Conservation (phyloP, 2,329 filamentous ascomycete species). For the Botryosphaeria dothidea region DNA sequence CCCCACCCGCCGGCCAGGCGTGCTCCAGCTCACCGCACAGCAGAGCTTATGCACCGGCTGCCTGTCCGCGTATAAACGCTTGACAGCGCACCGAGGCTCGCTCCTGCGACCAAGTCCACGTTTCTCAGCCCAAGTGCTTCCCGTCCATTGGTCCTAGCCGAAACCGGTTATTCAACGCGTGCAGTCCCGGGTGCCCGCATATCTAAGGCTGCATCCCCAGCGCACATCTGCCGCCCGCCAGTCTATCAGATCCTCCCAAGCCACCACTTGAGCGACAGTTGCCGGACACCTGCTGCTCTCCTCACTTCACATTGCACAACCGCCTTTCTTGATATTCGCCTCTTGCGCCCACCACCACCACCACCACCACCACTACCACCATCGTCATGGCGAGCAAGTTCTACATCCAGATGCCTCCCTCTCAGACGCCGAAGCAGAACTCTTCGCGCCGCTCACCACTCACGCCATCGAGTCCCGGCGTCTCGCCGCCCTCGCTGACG, state of each 20-base stretch:
- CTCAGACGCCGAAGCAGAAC: conserved; percentile 34
- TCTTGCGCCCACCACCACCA: not conserved
- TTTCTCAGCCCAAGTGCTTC: not conserved
- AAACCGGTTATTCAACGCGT: conserved; percentile 19
- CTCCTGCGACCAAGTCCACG: conserved; percentile 5
- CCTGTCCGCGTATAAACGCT: conserved; percentile 34
- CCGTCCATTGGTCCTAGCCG: conserved; percentile 17
- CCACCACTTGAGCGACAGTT: conserved; percentile 4
- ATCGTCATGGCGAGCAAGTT: conserved; percentile 36
- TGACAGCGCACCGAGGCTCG: conserved; percentile 40
- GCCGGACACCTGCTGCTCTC: conserved; percentile 14
- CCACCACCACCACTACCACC: no score
- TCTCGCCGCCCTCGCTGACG: conserved; percentile 47
- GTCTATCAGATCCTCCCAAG: conserved; percentile 16
- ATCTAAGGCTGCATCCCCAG: conserved; percentile 20
- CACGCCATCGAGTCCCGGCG: conserved; percentile 42
- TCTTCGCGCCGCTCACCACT: conserved; percentile 45
- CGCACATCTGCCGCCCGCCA: conserved; percentile 11
- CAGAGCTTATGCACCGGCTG: conserved; percentile 18
- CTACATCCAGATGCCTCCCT: conserved; percentile 41
- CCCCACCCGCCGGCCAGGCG: conserved; percentile 15
- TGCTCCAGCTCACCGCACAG: conserved; percentile 16
- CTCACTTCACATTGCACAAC: conserved; percentile 17
- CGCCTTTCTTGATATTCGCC: not conserved
- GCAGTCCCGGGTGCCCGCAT: conserved; percentile 18